A percentile compares a stretch with the other conserved stretches of the same genome.
phyloP scores from a whole-genome alignment of 2,329 filamentous ascomycete species.

The Trichoderma sp. region DNA sequence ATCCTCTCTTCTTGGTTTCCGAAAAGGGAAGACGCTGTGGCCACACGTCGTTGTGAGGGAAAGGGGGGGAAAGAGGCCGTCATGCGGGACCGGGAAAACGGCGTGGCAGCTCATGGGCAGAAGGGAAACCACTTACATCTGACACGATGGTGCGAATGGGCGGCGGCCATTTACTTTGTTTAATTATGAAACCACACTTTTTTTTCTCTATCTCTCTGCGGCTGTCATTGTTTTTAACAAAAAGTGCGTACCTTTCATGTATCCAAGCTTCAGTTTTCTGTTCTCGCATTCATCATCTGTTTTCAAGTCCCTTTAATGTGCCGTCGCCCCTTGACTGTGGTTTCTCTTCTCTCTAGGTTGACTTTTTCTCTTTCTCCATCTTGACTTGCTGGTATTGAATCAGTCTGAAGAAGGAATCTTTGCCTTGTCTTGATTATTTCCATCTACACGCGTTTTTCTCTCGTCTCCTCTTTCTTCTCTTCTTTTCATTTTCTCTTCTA shows the following conservation, averaged over 20 bases:
- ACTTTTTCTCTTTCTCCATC: no score
- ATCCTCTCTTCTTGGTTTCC: slow-evolving; percentile 30
- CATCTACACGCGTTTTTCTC: no score
- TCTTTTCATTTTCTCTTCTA: background rate
- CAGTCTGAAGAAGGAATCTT: background rate
- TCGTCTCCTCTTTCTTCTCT: background rate
- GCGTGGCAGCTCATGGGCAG: slow-evolving; percentile 30
- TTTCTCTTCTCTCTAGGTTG: background rate
- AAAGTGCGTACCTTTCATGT: slow-evolving; percentile 17
- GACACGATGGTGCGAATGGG: slow-evolving; percentile 40
- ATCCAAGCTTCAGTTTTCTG: slow-evolving; percentile 26
- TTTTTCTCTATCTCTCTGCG: slow-evolving; percentile 35
- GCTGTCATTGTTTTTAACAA: slow-evolving; percentile 25
- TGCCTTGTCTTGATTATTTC: background rate
- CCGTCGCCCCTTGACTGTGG: background rate
- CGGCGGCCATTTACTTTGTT: slow-evolving; percentile 55
- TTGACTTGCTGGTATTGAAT: background rate
- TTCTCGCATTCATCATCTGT: slow-evolving; percentile 18
- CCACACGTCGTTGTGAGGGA: slow-evolving; percentile 26
- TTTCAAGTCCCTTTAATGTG: slow-evolving; percentile 1
- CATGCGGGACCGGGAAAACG: slow-evolving; percentile 26
- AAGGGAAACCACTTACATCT: slow-evolving; percentile 37
- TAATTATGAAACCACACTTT: slow-evolving; percentile 49
- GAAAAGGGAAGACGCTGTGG: slow-evolving; percentile 32
- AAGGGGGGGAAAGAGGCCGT: slow-evolving; percentile 1